Evolutionary conservation across 495 filamentous ascomycete species (phyloP), one percentile per base, ranked within the genome.

Genomic region (Penicillium angulare): DNA sequence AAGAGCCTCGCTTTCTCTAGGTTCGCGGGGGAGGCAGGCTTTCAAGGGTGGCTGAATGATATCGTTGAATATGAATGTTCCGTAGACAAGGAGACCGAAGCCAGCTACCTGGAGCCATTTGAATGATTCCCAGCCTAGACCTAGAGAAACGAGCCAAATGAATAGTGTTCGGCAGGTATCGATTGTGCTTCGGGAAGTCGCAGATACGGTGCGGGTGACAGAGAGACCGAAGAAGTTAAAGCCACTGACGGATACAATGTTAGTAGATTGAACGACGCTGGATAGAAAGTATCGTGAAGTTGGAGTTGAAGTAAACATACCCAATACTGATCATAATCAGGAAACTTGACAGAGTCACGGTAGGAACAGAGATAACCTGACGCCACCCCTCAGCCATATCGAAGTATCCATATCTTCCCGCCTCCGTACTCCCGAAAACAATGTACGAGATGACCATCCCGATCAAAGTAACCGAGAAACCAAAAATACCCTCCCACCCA

Each of bases 211-310:
- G 31, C 89, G 83, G 2, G 93, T 98, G 7, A 98, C 92, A 5
- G 85, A 88, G 13, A 98, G 83, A 24, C 93, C 93, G 70, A 98
- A 98, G 77, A 92, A 97, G 74, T 98, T 98, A 83, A 97, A 98
- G 43, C 92, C 90, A 31, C 91, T 92, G 58, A 6, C 15, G 47
- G 27, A 31, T 31, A 38, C 36, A 22, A 47, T 47, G 36, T 45
- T 46, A 59, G 47, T 23, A 27, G 22, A 29, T n/a, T 8, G 21
- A 41, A 31, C 2, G 27, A 21, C 13, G 1, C 18, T 24, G 21
- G 6, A 7, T 27, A 49, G 15, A 32, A 10, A 18, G 22, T 20
- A 41, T 45, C 7, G 12, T 21, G 0, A 22, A 35, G 15, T 35
- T 5, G 38, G 33, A n/a, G 21, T 7, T 13, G 44, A 29, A 49